Percentiles rank a stretch among this genome's conserved stretches.
phyloP scores from a whole-genome alignment of 2,329 filamentous ascomycete species.

The Colletotrichum musae region DNA sequence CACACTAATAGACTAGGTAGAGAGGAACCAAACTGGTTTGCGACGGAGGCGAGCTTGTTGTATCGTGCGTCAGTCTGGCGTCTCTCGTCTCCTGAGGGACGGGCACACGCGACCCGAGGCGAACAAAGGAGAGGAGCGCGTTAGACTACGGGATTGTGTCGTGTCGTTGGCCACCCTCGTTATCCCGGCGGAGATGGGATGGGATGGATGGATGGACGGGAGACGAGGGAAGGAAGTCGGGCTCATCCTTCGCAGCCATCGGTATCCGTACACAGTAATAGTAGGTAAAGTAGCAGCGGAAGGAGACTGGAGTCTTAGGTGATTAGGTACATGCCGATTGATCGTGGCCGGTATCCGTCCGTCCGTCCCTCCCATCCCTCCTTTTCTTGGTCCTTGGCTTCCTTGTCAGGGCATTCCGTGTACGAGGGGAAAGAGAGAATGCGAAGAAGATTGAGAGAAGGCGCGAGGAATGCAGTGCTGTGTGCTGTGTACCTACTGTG shows the following conservation, averaged over 20 bases:
- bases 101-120: constrained; percentile 9
- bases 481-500: neutral
- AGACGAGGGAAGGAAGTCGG: constrained; percentile 6
- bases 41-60: constrained; percentile 37
- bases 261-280: too few relatives aligned
- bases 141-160: constrained; percentile 4
- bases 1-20: too few relatives aligned
- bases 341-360: too few relatives aligned
- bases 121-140: constrained; percentile 35
- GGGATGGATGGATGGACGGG: constrained; percentile 3
- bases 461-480: constrained; percentile 30
- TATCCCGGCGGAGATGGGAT: neutral
- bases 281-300: neutral
- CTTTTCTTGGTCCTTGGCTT: neutral
- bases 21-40: constrained; percentile 15
- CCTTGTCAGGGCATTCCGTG: neutral
- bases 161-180: neutral
- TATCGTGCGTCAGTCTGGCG: constrained; percentile 37
- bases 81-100: constrained; percentile 36
- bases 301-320: neutral
- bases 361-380: too few relatives aligned
- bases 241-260: neutral
- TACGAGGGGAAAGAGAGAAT: constrained; percentile 30
- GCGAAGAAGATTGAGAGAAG: constrained; percentile 36
- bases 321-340: too few relatives aligned